Conservation (phyloP, 768 basidiomycete genomes). For the Mycena filopes region DNA sequence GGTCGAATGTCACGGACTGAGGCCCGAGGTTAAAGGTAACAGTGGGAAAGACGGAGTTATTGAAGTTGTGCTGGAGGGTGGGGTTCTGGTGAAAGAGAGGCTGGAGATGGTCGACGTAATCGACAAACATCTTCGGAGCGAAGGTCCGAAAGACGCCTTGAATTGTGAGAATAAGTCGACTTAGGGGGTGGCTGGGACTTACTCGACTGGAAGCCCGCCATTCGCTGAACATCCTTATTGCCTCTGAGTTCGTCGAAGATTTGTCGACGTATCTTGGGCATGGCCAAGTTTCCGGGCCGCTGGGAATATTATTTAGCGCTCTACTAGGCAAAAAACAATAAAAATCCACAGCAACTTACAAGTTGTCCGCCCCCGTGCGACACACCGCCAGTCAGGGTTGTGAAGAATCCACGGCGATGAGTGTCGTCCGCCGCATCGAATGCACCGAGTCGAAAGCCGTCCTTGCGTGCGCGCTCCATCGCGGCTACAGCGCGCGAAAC, state of each 20-base stretch:
- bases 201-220: slow-evolving; percentile 16
- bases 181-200: neutral
- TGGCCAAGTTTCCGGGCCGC: slow-evolving; percentile 25
- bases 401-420: slow-evolving; percentile 37
- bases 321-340: neutral
- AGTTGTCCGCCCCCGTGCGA: slow-evolving; percentile 44
- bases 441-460: neutral
- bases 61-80: neutral
- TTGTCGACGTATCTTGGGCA: neutral
- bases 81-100: neutral
- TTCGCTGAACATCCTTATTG: slow-evolving; percentile 20
- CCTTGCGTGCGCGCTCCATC: slow-evolving; percentile 2
- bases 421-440: slow-evolving; percentile 14
- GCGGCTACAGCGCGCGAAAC: slow-evolving; percentile 8
- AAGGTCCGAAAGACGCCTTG: neutral
- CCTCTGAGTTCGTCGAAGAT: neutral
- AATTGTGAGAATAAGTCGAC: neutral
- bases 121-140: neutral
- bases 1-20: neutral
- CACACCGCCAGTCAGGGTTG: slow-evolving; percentile 33
- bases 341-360: neutral
- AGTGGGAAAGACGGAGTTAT: neutral
- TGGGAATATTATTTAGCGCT: neutral
- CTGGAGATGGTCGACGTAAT: neutral
- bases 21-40: neutral